phyloP scores from a whole-genome alignment of 495 filamentous ascomycete species.

The Aspergillus incahuasiensis region DNA sequence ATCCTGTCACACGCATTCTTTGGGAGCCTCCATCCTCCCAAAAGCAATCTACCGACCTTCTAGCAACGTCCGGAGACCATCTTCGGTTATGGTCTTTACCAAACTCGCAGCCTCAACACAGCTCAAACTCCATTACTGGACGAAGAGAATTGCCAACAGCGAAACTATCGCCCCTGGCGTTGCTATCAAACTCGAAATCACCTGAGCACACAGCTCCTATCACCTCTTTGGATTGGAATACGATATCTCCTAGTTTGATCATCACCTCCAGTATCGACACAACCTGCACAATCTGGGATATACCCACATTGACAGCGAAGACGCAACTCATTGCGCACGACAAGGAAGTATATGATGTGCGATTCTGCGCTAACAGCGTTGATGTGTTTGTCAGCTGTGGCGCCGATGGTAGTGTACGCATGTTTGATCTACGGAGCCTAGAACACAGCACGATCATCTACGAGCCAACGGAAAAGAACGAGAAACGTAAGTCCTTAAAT shows the following conservation, averaged over 20 bases:
- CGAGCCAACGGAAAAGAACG: slow-evolving; percentile 85
- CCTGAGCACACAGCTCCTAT: slow-evolving; percentile 96
- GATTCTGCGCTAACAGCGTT: slow-evolving; percentile 92
- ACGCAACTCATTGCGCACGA: slow-evolving; percentile 98
- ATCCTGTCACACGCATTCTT: slow-evolving; percentile 90
- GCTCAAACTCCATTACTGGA: slow-evolving; percentile 70
- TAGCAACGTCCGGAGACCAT: slow-evolving; percentile 96
- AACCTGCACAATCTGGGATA: slow-evolving; percentile 99
- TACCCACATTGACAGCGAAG: slow-evolving; percentile 94
- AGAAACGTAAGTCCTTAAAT: slow-evolving; percentile 58
- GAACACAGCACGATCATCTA: slow-evolving; percentile 99
- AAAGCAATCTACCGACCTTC: slow-evolving; percentile 92
- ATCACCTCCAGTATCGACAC: slow-evolving; percentile 99
- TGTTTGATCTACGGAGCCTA: slow-evolving; percentile 96
- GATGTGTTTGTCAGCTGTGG: slow-evolving; percentile 98
- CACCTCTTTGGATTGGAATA: slow-evolving; percentile 97
- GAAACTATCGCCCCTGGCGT: slow-evolving; percentile 88
- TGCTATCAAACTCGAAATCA: slow-evolving; percentile 96
- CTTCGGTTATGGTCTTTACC: slow-evolving; percentile 91
- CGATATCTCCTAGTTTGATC: slow-evolving; percentile 88
- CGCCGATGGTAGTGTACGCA: slow-evolving; percentile 94
- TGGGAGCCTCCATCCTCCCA: slow-evolving; percentile 98
- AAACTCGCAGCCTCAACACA: slow-evolving; percentile 42
- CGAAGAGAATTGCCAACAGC: slow-evolving; percentile 62
- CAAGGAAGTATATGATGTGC: slow-evolving; percentile 97